Evolutionary conservation across 1,284 basidiomycete genomes (phyloP).

Genomic region (Sanghuangporus sanghuang): DNA sequence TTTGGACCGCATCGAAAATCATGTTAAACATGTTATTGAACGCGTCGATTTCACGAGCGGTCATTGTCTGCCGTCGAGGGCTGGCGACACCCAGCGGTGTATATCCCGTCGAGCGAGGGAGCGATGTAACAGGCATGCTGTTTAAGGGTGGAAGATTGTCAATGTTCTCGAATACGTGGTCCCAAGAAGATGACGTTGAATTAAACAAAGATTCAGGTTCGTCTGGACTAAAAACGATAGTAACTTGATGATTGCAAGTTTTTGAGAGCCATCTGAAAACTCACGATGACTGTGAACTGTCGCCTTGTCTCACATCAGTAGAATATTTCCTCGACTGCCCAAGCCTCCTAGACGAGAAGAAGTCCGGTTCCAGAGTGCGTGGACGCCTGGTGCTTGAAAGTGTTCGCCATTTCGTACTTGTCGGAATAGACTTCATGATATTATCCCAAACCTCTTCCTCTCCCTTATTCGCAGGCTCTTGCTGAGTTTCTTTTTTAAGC

Average conservation of each 20-base stretch:
- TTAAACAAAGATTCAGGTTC: conserved; percentile 9
- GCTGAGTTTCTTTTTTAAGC: neutral
- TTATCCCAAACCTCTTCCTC: neutral
- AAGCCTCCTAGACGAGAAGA: neutral
- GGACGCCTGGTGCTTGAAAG: neutral
- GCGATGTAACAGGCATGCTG: conserved; percentile 12
- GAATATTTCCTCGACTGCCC: conserved; percentile 8
- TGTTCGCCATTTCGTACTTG: neutral
- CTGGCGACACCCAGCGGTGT: conserved; percentile 19
- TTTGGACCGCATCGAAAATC: conserved; percentile 55
- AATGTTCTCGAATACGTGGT: conserved; percentile 47
- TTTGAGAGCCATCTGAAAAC: neutral
- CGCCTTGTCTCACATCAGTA: neutral
- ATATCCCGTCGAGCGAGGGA: conserved; percentile 16
- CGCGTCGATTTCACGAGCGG: conserved; percentile 55
- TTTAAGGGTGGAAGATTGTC: conserved; percentile 25
- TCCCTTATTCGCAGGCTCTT: neutral
- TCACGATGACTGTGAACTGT: neutral
- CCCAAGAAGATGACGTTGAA: conserved; percentile 42
- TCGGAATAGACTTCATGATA: neutral
- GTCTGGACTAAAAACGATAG: neutral
- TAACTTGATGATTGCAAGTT: neutral
- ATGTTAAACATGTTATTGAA: conserved; percentile 71
- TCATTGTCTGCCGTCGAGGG: conserved; percentile 53
- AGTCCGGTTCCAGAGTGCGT: neutral